Conservation (phyloP, 768 basidiomycete species). For the Clitopilus passeckerianus region DNA sequence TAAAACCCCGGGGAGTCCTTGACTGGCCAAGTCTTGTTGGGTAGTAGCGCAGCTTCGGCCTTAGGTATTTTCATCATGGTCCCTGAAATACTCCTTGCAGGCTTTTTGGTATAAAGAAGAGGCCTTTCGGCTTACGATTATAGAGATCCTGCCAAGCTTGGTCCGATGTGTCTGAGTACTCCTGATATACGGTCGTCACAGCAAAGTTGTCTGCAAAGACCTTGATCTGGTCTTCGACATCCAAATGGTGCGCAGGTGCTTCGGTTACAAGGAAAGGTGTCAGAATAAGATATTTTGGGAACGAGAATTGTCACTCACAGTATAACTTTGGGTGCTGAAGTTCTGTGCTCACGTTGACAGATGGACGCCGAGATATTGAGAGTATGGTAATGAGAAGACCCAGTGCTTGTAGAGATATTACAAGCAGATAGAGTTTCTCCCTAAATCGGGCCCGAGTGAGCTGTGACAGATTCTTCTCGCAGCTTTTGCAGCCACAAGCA, state of each 20-base stretch:
- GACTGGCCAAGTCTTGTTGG: constrained; percentile 17
- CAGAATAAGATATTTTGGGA: neutral
- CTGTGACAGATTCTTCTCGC: no score
- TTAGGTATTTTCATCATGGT: constrained; percentile 11
- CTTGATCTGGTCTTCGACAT: constrained; percentile 3
- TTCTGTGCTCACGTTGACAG: no score
- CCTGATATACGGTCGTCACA: constrained; percentile 11
- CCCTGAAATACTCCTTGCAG: neutral
- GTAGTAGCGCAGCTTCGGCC: constrained; percentile 13
- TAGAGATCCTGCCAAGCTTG: constrained; percentile 18
- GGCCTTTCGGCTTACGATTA: constrained; percentile 8
- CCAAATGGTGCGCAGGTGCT: neutral
- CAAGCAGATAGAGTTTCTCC: no score
- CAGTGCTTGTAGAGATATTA: no score
- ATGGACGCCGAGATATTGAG: no score
- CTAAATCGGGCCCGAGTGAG: no score
- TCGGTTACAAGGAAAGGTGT: neutral
- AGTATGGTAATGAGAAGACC: no score
- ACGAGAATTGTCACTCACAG: neutral
- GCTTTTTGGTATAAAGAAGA: no score
- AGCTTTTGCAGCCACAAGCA: neutral
- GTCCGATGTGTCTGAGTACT: constrained; percentile 14
- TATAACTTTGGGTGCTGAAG: neutral
- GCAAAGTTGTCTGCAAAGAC: constrained; percentile 15
- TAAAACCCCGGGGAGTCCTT: constrained; percentile 17